These are phyloP conservation scores for Cucumis cinereus DNA, from an alignment of 306 rosid genomes.

Conservation along the genomic window DNA sequence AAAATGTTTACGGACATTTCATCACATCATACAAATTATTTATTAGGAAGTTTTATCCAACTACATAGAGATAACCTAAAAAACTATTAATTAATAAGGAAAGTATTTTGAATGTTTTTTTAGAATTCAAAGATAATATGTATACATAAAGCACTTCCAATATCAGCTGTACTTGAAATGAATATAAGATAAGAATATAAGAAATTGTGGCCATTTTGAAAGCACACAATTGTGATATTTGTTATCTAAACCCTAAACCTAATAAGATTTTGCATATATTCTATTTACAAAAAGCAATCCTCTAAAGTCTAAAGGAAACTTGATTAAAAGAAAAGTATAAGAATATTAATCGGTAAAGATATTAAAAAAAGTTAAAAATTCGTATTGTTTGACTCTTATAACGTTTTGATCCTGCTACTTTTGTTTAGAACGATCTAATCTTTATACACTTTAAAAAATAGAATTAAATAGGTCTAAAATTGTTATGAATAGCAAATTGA, in stretches of 20 bases:
- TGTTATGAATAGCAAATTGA: no score
- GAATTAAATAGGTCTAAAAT: background rate
- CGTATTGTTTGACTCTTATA: background rate
- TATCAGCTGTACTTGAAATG: background rate
- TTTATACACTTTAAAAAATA: background rate
- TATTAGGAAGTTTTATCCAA: no score
- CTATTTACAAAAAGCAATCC: background rate
- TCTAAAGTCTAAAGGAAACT: slow-evolving; percentile 1
- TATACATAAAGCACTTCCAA: background rate
- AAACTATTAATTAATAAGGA: no score
- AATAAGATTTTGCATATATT: slow-evolving; percentile 8
- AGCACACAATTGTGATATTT: background rate
- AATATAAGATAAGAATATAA: background rate
- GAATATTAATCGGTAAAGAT: background rate
- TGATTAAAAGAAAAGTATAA: background rate
- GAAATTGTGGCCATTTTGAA: background rate
- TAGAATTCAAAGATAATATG: no score
- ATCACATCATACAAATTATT: no score
- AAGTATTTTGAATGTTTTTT: no score
- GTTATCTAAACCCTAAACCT: background rate
- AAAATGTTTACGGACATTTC: no score
- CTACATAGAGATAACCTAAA: no score
- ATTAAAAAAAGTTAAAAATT: background rate
- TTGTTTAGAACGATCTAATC: background rate
- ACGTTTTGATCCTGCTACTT: background rate